Conservation (phyloP, 148 eudicot genomes). For the Persicaria maculosa region DNA sequence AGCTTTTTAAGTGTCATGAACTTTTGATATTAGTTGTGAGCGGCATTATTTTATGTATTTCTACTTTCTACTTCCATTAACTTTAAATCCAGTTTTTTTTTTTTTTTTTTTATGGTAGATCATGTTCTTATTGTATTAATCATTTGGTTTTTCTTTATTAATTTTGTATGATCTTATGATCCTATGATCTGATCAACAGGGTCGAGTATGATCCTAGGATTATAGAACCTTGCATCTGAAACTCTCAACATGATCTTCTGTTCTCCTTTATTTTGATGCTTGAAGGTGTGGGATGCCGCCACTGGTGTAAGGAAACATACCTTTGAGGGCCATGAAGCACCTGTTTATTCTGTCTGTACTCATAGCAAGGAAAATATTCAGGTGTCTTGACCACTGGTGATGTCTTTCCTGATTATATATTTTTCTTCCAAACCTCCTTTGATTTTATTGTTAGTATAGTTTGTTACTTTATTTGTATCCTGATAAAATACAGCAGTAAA, state of each 20-base stretch:
- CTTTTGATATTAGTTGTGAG: too few relatives aligned
- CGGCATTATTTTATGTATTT: too few relatives aligned
- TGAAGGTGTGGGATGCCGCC: conserved; percentile 22
- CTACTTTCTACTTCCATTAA: too few relatives aligned
- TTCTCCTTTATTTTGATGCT: neutral
- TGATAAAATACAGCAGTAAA: neutral
- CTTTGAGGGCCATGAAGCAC: conserved; percentile 26
- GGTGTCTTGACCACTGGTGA: neutral
- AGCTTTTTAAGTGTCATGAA: too few relatives aligned
- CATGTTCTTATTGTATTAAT: too few relatives aligned
- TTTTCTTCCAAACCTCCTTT: neutral
- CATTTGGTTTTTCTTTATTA: too few relatives aligned
- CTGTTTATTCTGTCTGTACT: conserved; percentile 25
- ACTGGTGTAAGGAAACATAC: conserved; percentile 20
- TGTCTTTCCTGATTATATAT: neutral
- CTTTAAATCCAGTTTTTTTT: too few relatives aligned
- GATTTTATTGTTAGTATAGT: neutral
- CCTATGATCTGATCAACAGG: too few relatives aligned
- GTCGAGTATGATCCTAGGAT: too few relatives aligned
- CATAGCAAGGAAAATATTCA: conserved; percentile 17
- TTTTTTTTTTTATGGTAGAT: too few relatives aligned
- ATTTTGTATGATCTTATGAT: too few relatives aligned
- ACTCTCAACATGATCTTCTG: neutral
- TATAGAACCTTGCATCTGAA: neutral
- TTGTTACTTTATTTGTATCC: neutral